Evolutionary conservation across 352 stramenopile species (phyloP), one percentile per base, ranked within the genome.

Genomic region (Halophytophthora batemanensis): DNA sequence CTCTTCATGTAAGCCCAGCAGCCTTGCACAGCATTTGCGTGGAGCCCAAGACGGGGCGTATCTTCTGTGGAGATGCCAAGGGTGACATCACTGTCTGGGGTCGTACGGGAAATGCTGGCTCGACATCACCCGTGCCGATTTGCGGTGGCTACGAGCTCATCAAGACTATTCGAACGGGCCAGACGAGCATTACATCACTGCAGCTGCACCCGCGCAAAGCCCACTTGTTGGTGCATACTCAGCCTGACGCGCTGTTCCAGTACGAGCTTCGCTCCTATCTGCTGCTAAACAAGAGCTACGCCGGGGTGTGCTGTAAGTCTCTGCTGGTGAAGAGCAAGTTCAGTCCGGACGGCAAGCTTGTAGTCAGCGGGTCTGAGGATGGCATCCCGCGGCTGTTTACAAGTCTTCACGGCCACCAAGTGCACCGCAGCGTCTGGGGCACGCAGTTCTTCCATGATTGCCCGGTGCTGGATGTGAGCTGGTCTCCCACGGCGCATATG

Each of bases 221-320:
- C 18, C 79, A 89, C 29, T 51, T 90, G 45, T 61, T 92, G 21
- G 79, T 83, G 10, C 67, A 87, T 25, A 75, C 77, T 2, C 79
- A 87, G 31, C 74, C 73, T 2, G 83, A 79, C 31, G 52, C 56
- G 7, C 56, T 93, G 28, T 66, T 89, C 10, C 77, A 90, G 49
- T 90, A 85, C 50, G 79, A 93, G 29, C 44, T 88, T 37, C 77
- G 79, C 3, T 89, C 79, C 6, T 93, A 83, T 47, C 41, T 90
- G 41, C 50, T 89, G 23, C 60, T 90, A 8, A 83, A 88, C 65
- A 90, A 86, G 42, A 81, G 61, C 47, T 88, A 88, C 51, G 40
- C 59, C 2, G 75, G 79, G 10, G 50, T 90, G 2, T 44, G 46
- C 18, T 86, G 71, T 33, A 58, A 86, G 40, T 59, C 66, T 3